Base-by-base conservation (phyloP, 2,329 filamentous ascomycete species). In the Neurospora crassa region DNA sequence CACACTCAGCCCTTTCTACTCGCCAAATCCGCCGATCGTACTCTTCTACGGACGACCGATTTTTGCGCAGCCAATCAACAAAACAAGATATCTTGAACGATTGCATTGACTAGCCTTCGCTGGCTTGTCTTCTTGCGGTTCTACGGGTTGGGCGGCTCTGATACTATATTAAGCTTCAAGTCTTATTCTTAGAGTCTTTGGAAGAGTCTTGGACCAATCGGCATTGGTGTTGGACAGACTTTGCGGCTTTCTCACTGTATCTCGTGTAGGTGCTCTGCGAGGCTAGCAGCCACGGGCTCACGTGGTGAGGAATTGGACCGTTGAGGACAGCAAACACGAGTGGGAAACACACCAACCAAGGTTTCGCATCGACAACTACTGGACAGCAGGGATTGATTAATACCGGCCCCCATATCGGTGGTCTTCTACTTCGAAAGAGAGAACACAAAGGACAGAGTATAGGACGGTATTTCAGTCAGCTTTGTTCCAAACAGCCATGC, bases 401-500 rank as follows among this genome's bases (percentile, higher is more conserved):
- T 29, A 34, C 16, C 47, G 47, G 29, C 14, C 29, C 24, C 29
- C 53, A 63, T 63, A 63, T 63, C 29, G 24, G 24, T 63, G 53
- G 53, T 18, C 29, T 29, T 37, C 53, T 34, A 18, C 53, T 63
- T 37, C 24, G 29, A 63, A 34, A 63, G 53, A 37, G 53, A 37
- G 16, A 63, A 37, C 29, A n/a, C 24, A 63, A 16, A 63, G 14
- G 29, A 63, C 34, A 63, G 29, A 63, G 53, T 5, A 16, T 37
- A 34, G 53, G 53, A 63, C 53, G 29, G 29, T 16, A 63, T 71
- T 76, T 73, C 69, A 71, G 72, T 59, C 72, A 70, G 42, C 71
- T 71, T 70, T 71, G 67, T 20, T 68, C 40, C 72, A 72, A 70
- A 68, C 72, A 71, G 67, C 73, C 72, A 75, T 76, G 76, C 74